Conservation (phyloP, 805 yeast genomes). For the Starmerella gropengiesseri region DNA sequence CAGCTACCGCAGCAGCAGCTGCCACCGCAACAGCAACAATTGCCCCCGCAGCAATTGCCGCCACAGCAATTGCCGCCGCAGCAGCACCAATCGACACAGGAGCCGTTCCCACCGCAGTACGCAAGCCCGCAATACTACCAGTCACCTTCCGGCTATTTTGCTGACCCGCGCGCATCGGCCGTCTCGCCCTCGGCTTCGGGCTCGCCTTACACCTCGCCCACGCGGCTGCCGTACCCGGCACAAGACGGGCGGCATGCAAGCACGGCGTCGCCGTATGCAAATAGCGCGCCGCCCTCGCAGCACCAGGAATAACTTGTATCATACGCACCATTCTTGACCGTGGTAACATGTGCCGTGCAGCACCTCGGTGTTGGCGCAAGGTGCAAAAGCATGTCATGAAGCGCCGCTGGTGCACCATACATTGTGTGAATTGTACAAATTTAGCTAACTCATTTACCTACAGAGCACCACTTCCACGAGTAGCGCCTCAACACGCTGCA, state of each 20-base stretch:
- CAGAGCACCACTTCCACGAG: no score
- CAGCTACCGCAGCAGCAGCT: background rate
- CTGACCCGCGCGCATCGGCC: background rate
- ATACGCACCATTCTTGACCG: no score
- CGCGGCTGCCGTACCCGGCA: constrained; percentile 10
- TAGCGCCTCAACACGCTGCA: no score
- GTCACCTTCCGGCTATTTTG: background rate
- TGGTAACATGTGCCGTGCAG: no score
- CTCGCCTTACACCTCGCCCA: background rate
- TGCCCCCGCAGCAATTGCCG: constrained; percentile 7
- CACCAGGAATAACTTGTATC: background rate
- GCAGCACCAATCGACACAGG: constrained; percentile 2
- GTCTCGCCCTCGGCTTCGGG: background rate
- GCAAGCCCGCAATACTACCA: background rate
- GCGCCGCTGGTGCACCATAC: no score
- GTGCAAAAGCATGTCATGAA: no score
- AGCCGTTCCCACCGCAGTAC: constrained; percentile 1
- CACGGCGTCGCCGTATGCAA: constrained; percentile 5
- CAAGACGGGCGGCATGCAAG: background rate
- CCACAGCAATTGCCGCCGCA: background rate
- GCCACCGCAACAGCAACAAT: background rate
- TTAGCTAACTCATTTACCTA: no score
- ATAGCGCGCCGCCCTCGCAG: constrained; percentile 5
- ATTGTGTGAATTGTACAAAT: no score
- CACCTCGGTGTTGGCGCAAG: no score